Conservation (phyloP, 2,329 filamentous ascomycete genomes). For the Xylariaceae sp. region DNA sequence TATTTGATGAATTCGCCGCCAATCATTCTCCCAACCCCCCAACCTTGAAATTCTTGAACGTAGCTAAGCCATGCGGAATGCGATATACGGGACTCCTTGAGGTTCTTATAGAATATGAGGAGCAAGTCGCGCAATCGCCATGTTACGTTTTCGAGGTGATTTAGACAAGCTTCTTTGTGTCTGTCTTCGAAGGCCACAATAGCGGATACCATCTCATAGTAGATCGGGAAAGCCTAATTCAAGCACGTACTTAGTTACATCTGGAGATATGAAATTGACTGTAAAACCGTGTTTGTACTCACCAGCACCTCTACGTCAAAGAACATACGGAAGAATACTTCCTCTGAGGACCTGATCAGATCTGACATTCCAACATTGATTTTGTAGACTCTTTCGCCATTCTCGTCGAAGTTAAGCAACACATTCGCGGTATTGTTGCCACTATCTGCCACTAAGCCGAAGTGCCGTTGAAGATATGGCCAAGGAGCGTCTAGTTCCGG, state of each 20-base stretch:
- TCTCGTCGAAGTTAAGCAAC: conserved; percentile 42
- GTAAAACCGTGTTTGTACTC: not conserved
- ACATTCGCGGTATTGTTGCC: conserved; percentile 45
- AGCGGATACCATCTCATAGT: conserved; percentile 39
- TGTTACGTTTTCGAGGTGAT: conserved; percentile 30
- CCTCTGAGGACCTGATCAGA: conserved; percentile 38
- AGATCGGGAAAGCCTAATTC: conserved; percentile 37
- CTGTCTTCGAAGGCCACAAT: conserved; percentile 34
- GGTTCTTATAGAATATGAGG: conserved; percentile 38
- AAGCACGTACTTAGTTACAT: not conserved
- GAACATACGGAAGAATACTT: conserved; percentile 43
- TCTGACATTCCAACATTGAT: conserved; percentile 43
- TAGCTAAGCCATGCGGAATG: conserved; percentile 42
- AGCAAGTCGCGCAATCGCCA: conserved; percentile 35
- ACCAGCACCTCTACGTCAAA: conserved; percentile 36
- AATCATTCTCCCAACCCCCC: conserved; percentile 42
- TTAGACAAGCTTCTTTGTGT: conserved; percentile 30
- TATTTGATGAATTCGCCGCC: conserved; percentile 37
- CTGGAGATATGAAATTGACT: not conserved
- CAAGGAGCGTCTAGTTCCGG: conserved; percentile 42
- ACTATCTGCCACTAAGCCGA: conserved; percentile 40
- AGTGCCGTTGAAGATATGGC: conserved; percentile 42
- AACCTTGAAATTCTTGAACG: conserved; percentile 47
- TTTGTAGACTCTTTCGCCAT: conserved; percentile 37
- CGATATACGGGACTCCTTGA: conserved; percentile 40